phyloP scores from a whole-genome alignment of 2,329 filamentous ascomycete species.

The Dactylellina parvicollis region DNA sequence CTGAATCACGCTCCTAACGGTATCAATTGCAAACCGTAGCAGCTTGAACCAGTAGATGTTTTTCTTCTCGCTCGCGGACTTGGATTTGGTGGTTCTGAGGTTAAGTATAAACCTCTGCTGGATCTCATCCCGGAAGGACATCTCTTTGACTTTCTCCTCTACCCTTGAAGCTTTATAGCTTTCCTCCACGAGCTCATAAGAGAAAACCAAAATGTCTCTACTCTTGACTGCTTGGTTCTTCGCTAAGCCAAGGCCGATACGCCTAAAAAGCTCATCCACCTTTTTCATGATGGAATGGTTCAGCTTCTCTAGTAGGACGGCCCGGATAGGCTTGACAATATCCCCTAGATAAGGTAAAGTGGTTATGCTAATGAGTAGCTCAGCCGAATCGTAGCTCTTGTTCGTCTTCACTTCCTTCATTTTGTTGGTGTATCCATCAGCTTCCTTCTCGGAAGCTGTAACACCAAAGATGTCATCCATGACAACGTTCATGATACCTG shows the following conservation, averaged over 20 bases:
- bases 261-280: slow-evolving; percentile 85
- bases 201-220: slow-evolving; percentile 88
- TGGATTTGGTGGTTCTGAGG: slow-evolving; percentile 77
- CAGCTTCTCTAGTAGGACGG: slow-evolving; percentile 82
- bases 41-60: slow-evolving; percentile 88
- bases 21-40: slow-evolving; percentile 84
- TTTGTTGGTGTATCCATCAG: slow-evolving; percentile 90
- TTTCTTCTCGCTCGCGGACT: slow-evolving; percentile 74
- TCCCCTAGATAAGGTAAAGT: slow-evolving; percentile 78
- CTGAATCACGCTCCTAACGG: slow-evolving; percentile 83
- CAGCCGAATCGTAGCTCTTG: slow-evolving; percentile 98
- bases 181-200: slow-evolving; percentile 90
- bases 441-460: slow-evolving; percentile 94
- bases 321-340: slow-evolving; percentile 80
- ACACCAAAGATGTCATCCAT: slow-evolving; percentile 98
- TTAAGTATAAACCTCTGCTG: slow-evolving; percentile 81
- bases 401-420: slow-evolving; percentile 98
- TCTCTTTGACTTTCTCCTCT: slow-evolving; percentile 61
- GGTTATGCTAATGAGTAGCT: slow-evolving; percentile 83
- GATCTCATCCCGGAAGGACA: slow-evolving; percentile 69
- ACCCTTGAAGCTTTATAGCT: slow-evolving; percentile 75
- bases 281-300: slow-evolving; percentile 85
- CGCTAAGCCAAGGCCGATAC: slow-evolving; percentile 82
- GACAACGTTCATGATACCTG: slow-evolving; percentile 80
- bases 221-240: slow-evolving; percentile 82